Base-by-base conservation (phyloP, 306 rosid species). In the Potentilla sterilis region DNA sequence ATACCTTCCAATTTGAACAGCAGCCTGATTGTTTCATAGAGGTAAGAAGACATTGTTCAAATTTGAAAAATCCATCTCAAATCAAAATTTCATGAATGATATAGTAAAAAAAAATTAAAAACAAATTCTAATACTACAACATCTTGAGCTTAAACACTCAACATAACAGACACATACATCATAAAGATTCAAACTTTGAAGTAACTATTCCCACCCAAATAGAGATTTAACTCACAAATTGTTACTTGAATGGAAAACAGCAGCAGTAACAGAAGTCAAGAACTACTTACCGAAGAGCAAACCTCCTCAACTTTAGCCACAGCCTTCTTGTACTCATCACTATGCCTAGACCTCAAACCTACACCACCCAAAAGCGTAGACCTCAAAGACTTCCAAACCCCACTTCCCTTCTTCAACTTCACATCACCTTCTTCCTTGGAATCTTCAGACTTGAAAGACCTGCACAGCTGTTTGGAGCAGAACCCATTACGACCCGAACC, bases 1-100 rank as follows among this genome's bases (percentile, higher is more conserved):
- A 82, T 92, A 95, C 81, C 98, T 92, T 78, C 97, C 97, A 62
- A 95, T 81, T 82, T 90, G 96, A 66, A 95, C 62, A 22, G 97
- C 97, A 79, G 85, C 83, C 98, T 95, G 48, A 75, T 75, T 58
- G 64, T 16, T 43, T 19, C 49, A 64, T 63, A 82, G 41, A 64
- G 12, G 58, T 37, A 48, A 72, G 38, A 40, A 55, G 2, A 4
- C 43, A 47, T 9, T 9, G 4, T 46, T 22, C 7, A 55, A 72
- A 6, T 13, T 54, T 22, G 3, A 59, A 12, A 28, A 59, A 12
- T 28, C 3, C 40, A 59, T 59, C 64, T 28, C 4, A 1, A 59
- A 59, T 28, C 7, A 24, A 3, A 59, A 24, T 24, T 58, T 59
- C 62, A 24, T 24, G 38, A 21, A 55, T 21, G 32, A 47, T n/a